Conservation (phyloP, 2,329 filamentous ascomycete species). For the Cercospora brassicicola region DNA sequence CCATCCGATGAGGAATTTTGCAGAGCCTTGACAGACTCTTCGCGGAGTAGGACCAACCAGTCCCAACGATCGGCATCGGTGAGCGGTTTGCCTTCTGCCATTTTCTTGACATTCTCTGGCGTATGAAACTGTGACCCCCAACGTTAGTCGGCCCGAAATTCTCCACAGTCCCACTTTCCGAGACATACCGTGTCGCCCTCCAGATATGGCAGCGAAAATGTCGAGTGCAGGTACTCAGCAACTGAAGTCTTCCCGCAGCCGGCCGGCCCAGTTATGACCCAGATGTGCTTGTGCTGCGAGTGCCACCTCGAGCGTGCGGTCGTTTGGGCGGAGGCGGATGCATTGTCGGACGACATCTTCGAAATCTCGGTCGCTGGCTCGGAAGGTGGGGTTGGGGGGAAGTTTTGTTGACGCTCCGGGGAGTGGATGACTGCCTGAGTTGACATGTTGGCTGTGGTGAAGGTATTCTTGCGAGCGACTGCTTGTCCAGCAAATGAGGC, state of each 20-base stretch:
- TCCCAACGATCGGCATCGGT: constrained; percentile 96
- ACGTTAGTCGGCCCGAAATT: constrained; percentile 8
- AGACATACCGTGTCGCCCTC: constrained; percentile 53
- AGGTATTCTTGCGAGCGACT: not conserved
- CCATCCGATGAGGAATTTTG: constrained; percentile 44
- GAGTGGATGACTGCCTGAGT: not conserved
- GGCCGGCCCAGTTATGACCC: constrained; percentile 55
- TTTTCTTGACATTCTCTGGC: constrained; percentile 68
- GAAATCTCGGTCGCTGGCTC: constrained; percentile 22
- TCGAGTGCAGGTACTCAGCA: constrained; percentile 48
- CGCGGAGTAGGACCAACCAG: constrained; percentile 67
- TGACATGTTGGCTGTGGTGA: constrained; percentile 3
- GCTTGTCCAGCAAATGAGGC: not conserved
- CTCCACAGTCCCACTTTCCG: not conserved
- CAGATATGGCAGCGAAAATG: constrained; percentile 49
- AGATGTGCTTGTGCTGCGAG: constrained; percentile 49
- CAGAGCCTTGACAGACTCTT: constrained; percentile 44
- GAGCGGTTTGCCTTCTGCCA: constrained; percentile 78
- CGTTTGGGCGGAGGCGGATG: not conserved
- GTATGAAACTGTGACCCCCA: constrained; percentile 49
- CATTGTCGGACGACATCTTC: constrained; percentile 21
- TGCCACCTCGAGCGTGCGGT: constrained; percentile 18
- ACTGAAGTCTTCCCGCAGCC: constrained; percentile 57
- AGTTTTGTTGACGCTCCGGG: constrained; percentile 15
- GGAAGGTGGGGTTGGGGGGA: constrained; percentile 29